Conservation (phyloP, 108 stramenopile species). For the Cyclostephanos invisitatus region DNA sequence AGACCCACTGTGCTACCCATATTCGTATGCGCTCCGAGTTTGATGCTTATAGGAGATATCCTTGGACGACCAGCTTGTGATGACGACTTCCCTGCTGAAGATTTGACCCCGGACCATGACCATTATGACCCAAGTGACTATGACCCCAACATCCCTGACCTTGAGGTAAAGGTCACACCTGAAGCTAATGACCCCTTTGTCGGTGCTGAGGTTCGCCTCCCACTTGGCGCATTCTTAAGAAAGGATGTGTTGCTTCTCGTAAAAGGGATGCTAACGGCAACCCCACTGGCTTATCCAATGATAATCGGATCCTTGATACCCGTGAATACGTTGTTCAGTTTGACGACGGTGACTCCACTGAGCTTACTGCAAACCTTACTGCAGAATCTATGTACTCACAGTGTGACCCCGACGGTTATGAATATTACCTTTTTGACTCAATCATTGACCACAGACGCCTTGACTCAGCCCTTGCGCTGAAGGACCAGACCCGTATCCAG, state of each 20-base stretch:
- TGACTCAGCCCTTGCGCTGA: background rate
- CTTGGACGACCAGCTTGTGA: background rate
- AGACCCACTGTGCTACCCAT: background rate
- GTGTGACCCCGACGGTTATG: no score
- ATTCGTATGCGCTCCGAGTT: background rate
- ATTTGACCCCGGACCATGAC: background rate
- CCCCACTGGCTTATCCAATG: conserved; percentile 23
- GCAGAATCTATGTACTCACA: background rate
- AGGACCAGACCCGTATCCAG: background rate
- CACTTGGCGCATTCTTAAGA: conserved; percentile 10
- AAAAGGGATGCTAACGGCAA: conserved; percentile 42
- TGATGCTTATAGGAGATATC: background rate
- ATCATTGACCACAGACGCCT: background rate
- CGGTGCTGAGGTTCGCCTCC: conserved; percentile 31
- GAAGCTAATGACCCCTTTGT: conserved; percentile 30
- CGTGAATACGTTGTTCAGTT: conserved; percentile 22
- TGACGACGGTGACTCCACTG: conserved; percentile 23
- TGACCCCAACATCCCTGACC: background rate
- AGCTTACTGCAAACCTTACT: conserved; percentile 25
- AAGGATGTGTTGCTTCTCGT: conserved; percentile 29
- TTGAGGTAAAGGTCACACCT: background rate
- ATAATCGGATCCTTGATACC: conserved; percentile 21
- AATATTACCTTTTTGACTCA: background rate
- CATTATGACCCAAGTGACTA: background rate
- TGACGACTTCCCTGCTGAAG: conserved; percentile 8